Evolutionary conservation across 495 filamentous ascomycete genomes (phyloP).

Genomic region (Chlorociboria aeruginascens): DNA sequence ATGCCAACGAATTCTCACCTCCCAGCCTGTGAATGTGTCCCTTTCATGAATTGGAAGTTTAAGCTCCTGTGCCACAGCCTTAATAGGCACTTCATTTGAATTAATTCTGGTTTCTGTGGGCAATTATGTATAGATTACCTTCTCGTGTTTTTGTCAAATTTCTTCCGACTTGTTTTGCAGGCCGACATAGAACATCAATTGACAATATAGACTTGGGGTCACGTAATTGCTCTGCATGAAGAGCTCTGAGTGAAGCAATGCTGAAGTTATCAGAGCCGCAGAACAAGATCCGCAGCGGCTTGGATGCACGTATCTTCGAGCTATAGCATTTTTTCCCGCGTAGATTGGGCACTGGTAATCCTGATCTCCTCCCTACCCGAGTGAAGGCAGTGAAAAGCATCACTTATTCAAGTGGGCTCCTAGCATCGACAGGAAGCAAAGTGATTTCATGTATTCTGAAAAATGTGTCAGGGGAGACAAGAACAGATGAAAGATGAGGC

Average conservation of each 20-base stretch:
- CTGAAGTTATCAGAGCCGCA: conserved; percentile 93
- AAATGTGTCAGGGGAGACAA: no score
- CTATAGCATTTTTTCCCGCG: no score
- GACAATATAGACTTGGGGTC: conserved; percentile 52
- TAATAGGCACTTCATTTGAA: conserved; percentile 49
- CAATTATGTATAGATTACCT: conserved; percentile 16
- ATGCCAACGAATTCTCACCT: conserved; percentile 31
- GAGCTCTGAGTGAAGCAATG: conserved; percentile 59
- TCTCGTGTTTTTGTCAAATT: conserved; percentile 58
- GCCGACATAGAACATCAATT: conserved; percentile 79
- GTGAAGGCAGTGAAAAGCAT: no score
- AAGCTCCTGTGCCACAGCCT: conserved; percentile 47
- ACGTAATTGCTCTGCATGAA: conserved; percentile 46
- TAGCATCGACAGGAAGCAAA: no score
- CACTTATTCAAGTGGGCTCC: no score
- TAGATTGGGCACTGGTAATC: no score
- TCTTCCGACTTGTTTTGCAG: conserved; percentile 62
- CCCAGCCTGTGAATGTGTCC: conserved; percentile 73
- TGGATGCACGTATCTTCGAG: conserved; percentile 8
- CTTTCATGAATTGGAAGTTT: conserved; percentile 58
- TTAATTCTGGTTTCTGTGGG: not conserved
- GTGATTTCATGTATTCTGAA: no score
- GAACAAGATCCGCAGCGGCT: conserved; percentile 81
- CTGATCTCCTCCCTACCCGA: no score
- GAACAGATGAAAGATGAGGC: no score